A percentile compares a stretch with the other conserved stretches of the same genome.
phyloP scores from a whole-genome alignment of 306 rosid species.

The Inga leiocalycina region DNA sequence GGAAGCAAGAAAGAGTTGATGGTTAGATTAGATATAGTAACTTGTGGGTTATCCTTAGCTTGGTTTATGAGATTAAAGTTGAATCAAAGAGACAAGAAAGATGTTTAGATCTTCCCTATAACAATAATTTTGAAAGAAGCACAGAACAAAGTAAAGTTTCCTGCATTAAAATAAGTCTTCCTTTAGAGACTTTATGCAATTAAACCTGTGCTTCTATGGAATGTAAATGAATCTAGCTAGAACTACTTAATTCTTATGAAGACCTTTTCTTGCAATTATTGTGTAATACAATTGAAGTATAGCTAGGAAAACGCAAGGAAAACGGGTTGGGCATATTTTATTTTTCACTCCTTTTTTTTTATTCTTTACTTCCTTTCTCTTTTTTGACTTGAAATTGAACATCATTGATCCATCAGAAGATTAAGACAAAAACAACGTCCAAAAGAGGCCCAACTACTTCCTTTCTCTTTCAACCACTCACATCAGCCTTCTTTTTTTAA shows the following conservation, averaged over 20 bases:
- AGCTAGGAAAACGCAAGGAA: too few relatives aligned
- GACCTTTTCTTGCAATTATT: not conserved
- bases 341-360: too few relatives aligned
- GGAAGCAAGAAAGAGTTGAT: not conserved
- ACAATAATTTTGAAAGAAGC: slow-evolving; percentile 14
- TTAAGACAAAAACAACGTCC: too few relatives aligned
- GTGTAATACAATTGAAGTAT: not conserved
- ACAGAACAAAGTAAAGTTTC: slow-evolving; percentile 28
- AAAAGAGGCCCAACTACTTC: too few relatives aligned
- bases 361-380: too few relatives aligned
- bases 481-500: too few relatives aligned
- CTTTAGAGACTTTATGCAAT: not conserved
- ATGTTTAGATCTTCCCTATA: not conserved
- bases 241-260: not conserved
- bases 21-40: not conserved
- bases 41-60: not conserved
- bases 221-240: not conserved
- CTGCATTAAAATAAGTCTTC: slow-evolving; percentile 5
- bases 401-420: too few relatives aligned
- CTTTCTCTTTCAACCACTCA: too few relatives aligned
- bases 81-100: not conserved
- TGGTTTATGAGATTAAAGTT: not conserved
- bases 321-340: too few relatives aligned
- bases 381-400: too few relatives aligned
- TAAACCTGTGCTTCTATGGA: too few relatives aligned